A percentile compares a stretch with the other conserved stretches of the same genome.
phyloP scores from a whole-genome alignment of 2,329 filamentous ascomycete species.

The Coccinonectria pachysandricola region DNA sequence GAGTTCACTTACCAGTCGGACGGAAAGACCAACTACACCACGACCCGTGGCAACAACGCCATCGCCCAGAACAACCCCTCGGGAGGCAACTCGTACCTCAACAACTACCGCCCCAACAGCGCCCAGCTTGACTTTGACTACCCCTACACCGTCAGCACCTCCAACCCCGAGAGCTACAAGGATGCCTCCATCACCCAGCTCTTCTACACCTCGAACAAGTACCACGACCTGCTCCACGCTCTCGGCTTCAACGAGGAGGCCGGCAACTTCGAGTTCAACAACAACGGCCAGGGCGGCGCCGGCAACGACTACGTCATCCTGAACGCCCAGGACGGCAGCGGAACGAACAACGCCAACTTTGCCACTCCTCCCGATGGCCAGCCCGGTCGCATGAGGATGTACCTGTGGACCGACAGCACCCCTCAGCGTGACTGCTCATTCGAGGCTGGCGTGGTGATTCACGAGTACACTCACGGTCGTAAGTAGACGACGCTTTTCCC shows the following conservation, averaged over 20 bases:
- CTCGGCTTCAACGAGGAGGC: constrained; percentile 48
- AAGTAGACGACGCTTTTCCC: no score
- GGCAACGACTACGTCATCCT: constrained; percentile 44
- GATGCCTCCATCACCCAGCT: constrained; percentile 48
- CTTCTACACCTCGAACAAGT: constrained; percentile 50
- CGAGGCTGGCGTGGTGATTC: constrained; percentile 49
- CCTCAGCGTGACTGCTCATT: constrained; percentile 45
- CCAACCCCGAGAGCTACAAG: constrained; percentile 31
- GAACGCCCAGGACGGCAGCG: constrained; percentile 45
- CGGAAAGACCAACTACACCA: constrained; percentile 37
- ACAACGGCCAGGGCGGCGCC: constrained; percentile 40
- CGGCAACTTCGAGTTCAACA: constrained; percentile 50
- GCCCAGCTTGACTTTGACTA: constrained; percentile 35
- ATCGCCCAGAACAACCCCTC: constrained; percentile 38
- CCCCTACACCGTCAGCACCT: constrained; percentile 25
- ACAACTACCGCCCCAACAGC: constrained; percentile 37
- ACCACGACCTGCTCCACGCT: constrained; percentile 47
- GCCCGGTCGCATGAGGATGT: constrained; percentile 47
- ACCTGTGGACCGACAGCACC: constrained; percentile 39
- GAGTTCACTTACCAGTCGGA: constrained; percentile 44
- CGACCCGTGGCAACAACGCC: constrained; percentile 48
- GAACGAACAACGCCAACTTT: constrained; percentile 48
- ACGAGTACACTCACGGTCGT: constrained; percentile 46
- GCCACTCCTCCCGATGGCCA: constrained; percentile 42
- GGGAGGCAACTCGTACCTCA: constrained; percentile 25